These are phyloP conservation scores for Phoma sp. DNA, from an alignment of 2,329 filamentous ascomycete species.

Conservation along the genomic window DNA sequence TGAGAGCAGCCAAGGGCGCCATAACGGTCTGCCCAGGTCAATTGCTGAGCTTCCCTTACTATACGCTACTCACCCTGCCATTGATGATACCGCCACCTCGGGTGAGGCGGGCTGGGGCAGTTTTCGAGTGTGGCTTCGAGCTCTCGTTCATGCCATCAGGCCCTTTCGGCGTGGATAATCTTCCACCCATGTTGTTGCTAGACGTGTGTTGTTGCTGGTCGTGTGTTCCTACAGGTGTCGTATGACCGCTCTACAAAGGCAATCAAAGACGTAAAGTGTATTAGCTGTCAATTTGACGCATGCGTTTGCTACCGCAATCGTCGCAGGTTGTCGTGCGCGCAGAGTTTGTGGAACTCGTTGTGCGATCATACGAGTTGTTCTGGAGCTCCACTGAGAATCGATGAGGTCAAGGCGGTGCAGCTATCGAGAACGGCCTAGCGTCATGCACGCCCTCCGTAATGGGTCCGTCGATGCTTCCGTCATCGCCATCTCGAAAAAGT, in stretches of 20 bases:
- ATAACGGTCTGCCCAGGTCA: conserved; percentile 56
- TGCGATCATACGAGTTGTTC: conserved; percentile 17
- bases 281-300: background rate
- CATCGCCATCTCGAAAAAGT: conserved; percentile 29
- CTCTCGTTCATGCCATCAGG: conserved; percentile 54
- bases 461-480: conserved; percentile 24
- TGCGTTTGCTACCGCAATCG: background rate
- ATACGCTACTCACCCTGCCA: conserved; percentile 35
- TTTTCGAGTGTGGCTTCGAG: conserved; percentile 46
- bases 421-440: conserved; percentile 26
- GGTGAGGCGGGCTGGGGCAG: conserved; percentile 39
- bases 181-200: conserved; percentile 52
- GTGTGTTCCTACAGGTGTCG: background rate
- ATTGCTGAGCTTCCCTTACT: background rate
- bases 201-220: background rate
- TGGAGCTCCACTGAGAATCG: conserved; percentile 21
- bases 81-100: conserved; percentile 45
- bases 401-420: conserved; percentile 33
- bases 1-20: conserved; percentile 68
- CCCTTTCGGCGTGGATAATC: conserved; percentile 54
- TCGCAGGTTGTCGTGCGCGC: background rate
- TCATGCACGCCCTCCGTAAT: conserved; percentile 18
- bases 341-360: conserved; percentile 4
- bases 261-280: background rate
- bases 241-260: background rate